phyloP scores from a whole-genome alignment of 163 green algal species.

The Scenedesmus sp. region DNA sequence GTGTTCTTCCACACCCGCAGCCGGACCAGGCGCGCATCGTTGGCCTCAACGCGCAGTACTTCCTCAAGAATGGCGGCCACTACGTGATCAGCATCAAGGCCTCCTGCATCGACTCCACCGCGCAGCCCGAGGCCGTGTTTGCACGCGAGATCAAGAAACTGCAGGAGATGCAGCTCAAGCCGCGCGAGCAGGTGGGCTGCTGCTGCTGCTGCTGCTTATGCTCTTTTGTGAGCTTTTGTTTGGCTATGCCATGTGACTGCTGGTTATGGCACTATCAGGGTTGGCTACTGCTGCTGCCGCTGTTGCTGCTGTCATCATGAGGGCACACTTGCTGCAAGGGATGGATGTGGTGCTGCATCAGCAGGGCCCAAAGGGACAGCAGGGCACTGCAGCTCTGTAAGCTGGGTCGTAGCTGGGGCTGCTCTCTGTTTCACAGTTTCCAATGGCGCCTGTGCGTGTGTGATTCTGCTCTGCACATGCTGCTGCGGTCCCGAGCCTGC shows the following conservation, averaged over 20 bases:
- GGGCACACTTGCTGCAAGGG: too few relatives aligned
- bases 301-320: too few relatives aligned
- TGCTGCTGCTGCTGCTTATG: neutral
- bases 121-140: slow-evolving; percentile 98
- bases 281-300: too few relatives aligned
- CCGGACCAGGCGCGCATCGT: slow-evolving; percentile 88
- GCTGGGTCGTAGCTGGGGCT: too few relatives aligned
- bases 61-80: slow-evolving; percentile 98
- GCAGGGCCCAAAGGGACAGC: too few relatives aligned
- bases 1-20: neutral
- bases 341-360: too few relatives aligned
- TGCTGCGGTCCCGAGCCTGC: neutral
- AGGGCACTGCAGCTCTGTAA: too few relatives aligned
- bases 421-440: too few relatives aligned
- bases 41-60: slow-evolving; percentile 78
- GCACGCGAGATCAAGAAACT: slow-evolving; percentile 99
- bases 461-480: neutral
- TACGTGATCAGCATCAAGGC: slow-evolving; percentile 99
- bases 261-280: neutral
- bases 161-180: slow-evolving; percentile 98
- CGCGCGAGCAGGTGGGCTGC: slow-evolving; percentile 93
- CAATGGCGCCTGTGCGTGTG: too few relatives aligned
- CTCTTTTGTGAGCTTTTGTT: neutral
- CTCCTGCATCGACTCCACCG: slow-evolving; percentile 99
- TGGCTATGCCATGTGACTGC: neutral